Evolutionary conservation across 805 yeast species (phyloP), one percentile per base, ranked within the genome.

Genomic region (Wickerhamomyces ciferrii): DNA sequence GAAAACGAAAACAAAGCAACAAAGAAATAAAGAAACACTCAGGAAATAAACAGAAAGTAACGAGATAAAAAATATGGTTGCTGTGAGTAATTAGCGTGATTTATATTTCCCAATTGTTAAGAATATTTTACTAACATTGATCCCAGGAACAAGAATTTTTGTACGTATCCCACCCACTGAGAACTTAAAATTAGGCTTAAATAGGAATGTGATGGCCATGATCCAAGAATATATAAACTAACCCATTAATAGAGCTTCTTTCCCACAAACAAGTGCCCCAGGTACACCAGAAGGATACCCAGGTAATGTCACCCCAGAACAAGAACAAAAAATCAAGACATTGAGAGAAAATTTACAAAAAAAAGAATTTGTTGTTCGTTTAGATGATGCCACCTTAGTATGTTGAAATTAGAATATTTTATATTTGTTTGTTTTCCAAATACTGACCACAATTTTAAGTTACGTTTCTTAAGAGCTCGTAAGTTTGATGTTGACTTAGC

Each of bases 401-500:
- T 47, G 60, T 54, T 17, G 11, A 29, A 20, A 31, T 24, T 24
- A 24, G 35, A 5, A 31, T 31, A 15, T 31, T 5, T 15, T 14
- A 29, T 9, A 11, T 9, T 7, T 29, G 15, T 32, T n/a, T n/a
- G n/a, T n/a, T n/a, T n/a, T n/a, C 38, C 7, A 19, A 7, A 17
- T 39, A 31, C 39, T 41, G 27, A 40, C 23, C 24, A 15, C 5
- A 11, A 9, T 4, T 29, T n/a, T n/a, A n/a, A 74, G 60, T 66
- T 83, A 51, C 83, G 99, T 58, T 94, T 94, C 68, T 73, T 94
- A 53, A 81, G 98, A 62, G 99, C 99, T 10, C 83, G 99, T 69
- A 91, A 90, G 75, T 94, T 94, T 62, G 97, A 90, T 59, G 72
- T 91, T 29, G 76, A 71, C 49, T 79, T 83, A 59, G 87, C 99